Conservation (phyloP, 2,329 filamentous ascomycete species). For the Colletotrichum lindemuthianum region DNA sequence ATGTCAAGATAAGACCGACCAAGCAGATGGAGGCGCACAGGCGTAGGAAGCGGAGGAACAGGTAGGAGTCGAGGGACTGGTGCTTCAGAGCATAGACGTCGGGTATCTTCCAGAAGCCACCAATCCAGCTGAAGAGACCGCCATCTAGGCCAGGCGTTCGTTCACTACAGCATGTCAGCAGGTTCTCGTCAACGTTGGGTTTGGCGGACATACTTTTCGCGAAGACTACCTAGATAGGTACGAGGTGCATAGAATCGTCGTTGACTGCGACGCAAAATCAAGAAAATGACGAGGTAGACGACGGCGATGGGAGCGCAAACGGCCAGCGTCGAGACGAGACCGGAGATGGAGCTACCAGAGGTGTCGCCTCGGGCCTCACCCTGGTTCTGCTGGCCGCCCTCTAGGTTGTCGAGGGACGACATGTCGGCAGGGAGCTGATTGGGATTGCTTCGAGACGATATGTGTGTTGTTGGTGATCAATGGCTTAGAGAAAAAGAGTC, state of each 20-base stretch:
- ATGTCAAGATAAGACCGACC: conserved; percentile 84
- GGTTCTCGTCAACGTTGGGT: not conserved
- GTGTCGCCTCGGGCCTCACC: conserved; percentile 5
- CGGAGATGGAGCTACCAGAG: conserved; percentile 37
- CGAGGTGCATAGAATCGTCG: conserved; percentile 60
- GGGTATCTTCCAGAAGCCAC: conserved; percentile 69
- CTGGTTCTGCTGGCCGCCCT: conserved; percentile 16
- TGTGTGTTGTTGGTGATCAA: not conserved
- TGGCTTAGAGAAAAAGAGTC: not conserved
- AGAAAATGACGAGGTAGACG: conserved; percentile 55
- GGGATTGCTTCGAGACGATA: conserved; percentile 2
- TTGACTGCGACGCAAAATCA: conserved; percentile 56
- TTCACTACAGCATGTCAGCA: conserved; percentile 51
- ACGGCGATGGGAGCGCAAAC: conserved; percentile 59
- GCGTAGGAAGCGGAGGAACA: conserved; percentile 86
- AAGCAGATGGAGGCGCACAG: conserved; percentile 81
- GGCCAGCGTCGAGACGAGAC: conserved; percentile 60
- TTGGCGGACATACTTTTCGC: conserved; percentile 46
- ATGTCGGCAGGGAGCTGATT: conserved; percentile 19
- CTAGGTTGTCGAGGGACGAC: conserved; percentile 4
- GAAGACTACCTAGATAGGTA: conserved; percentile 59
- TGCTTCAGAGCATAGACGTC: conserved; percentile 85
- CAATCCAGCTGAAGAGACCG: conserved; percentile 71
- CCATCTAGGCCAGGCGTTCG: conserved; percentile 65
- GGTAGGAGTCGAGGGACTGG: conserved; percentile 86